Conservation (phyloP, 148 eudicot species). For the Cornus controversa region DNA sequence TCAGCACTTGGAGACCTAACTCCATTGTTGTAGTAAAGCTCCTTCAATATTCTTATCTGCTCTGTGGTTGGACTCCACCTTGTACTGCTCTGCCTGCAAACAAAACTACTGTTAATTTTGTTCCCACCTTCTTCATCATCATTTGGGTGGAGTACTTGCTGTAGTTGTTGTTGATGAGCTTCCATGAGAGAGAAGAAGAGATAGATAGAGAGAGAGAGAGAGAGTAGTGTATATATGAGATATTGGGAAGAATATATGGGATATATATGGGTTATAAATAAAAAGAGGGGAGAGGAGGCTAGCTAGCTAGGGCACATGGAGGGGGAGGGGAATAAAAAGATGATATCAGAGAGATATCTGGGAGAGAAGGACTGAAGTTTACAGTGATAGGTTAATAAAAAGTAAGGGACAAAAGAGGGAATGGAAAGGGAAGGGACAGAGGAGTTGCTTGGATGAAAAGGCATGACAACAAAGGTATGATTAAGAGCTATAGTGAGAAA, state of each 20-base stretch:
- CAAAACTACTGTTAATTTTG: constrained; percentile 32
- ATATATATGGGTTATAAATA: too few species aligned
- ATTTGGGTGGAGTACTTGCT: neutral
- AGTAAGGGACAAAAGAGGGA: constrained; percentile 87
- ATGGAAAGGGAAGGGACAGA: constrained; percentile 44
- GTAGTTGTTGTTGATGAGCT: constrained; percentile 33
- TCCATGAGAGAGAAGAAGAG: constrained; percentile 29
- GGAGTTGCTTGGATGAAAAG: constrained; percentile 78
- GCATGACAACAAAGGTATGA: constrained; percentile 27
- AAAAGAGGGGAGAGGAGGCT: too few species aligned
- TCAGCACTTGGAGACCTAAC: constrained; percentile 88
- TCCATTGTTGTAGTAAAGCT: constrained; percentile 92
- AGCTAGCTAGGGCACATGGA: too few species aligned
- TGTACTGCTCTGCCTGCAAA: constrained; percentile 77
- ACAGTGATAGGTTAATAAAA: constrained; percentile 53
- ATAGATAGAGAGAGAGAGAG: constrained; percentile 10
- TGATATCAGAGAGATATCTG: constrained; percentile 68
- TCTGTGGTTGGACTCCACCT: constrained; percentile 95
- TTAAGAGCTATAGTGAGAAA: constrained; percentile 18
- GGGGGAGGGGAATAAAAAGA: neutral
- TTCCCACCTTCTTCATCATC: constrained; percentile 11
- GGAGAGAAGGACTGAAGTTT: constrained; percentile 90
- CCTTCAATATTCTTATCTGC: constrained; percentile 85
- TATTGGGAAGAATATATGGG: too few species aligned
- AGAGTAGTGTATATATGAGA: neutral